Percentiles rank a stretch among this genome's conserved stretches.
Evolutionary conservation across 2,329 filamentous ascomycete genomes (phyloP).

Genomic region (Hypoxylon sp.): DNA sequence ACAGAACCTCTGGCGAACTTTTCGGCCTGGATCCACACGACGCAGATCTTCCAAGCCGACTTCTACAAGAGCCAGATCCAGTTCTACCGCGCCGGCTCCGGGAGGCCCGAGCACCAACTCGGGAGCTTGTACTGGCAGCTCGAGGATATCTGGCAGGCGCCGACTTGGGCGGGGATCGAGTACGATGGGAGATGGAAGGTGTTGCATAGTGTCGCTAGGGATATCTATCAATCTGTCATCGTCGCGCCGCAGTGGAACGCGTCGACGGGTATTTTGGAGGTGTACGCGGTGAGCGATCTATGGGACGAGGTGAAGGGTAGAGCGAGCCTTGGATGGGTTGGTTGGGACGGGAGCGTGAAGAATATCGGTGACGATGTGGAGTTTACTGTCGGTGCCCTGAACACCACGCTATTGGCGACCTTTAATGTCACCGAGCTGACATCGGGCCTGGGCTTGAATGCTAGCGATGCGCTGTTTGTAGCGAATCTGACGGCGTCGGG

Average conservation of each 20-base stretch:
- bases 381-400: slow-evolving; percentile 66
- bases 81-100: slow-evolving; percentile 73
- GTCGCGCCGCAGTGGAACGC: slow-evolving; percentile 70
- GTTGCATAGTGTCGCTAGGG: slow-evolving; percentile 70
- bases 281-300: slow-evolving; percentile 72
- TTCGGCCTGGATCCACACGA: slow-evolving; percentile 72
- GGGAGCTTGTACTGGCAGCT: slow-evolving; percentile 76
- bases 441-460: slow-evolving; percentile 11
- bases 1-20: slow-evolving; percentile 70
- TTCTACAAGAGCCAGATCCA: slow-evolving; percentile 73
- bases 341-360: slow-evolving; percentile 59
- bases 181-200: slow-evolving; percentile 75
- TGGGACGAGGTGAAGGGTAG: slow-evolving; percentile 65
- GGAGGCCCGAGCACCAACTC: slow-evolving; percentile 69
- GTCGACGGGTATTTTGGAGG: slow-evolving; percentile 63
- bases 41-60: slow-evolving; percentile 76
- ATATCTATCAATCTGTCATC: slow-evolving; percentile 72
- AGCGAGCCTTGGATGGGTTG: slow-evolving; percentile 66
- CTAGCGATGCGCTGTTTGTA: slow-evolving; percentile 55
- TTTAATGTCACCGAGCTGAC: slow-evolving; percentile 27
- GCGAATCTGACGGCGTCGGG: slow-evolving; percentile 61
- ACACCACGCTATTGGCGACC: slow-evolving; percentile 60
- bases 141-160: slow-evolving; percentile 75
- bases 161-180: slow-evolving; percentile 75
- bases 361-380: slow-evolving; percentile 27